A percentile compares a stretch with the other conserved stretches of the same genome.
These are phyloP conservation scores for Yarrowia sp. DNA, from an alignment of 805 yeast species.

Conservation along the genomic window DNA sequence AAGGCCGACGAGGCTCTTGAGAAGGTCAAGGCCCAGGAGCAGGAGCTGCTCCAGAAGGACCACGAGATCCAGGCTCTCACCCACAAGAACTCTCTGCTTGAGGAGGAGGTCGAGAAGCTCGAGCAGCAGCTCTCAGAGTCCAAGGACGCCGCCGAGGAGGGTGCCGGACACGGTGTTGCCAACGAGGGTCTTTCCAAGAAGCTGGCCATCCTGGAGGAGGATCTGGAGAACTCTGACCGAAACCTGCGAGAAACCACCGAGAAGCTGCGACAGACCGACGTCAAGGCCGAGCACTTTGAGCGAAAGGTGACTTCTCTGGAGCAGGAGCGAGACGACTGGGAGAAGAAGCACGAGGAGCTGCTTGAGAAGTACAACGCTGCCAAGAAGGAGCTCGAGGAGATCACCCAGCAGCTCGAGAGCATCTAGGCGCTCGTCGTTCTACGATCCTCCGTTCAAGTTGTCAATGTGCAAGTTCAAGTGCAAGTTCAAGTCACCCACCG, in stretches of 20 bases:
- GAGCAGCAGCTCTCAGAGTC: conserved; percentile 71
- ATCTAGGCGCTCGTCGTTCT: conserved; percentile 34
- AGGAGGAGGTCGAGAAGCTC: conserved; percentile 70
- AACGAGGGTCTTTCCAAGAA: conserved; percentile 90
- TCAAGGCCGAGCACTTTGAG: conserved; percentile 93
- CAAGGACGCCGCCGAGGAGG: conserved; percentile 86
- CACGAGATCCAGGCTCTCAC: conserved; percentile 90
- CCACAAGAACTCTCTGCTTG: conserved; percentile 87
- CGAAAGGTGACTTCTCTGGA: conserved; percentile 91
- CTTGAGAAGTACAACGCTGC: conserved; percentile 77
- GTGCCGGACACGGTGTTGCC: conserved; percentile 80
- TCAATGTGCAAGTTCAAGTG: background rate
- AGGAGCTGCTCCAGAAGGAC: conserved; percentile 87
- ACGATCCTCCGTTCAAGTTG: conserved; percentile 11
- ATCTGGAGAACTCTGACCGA: conserved; percentile 84
- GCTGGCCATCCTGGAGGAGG: conserved; percentile 83
- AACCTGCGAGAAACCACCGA: conserved; percentile 90
- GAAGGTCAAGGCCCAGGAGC: conserved; percentile 85
- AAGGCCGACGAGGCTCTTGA: conserved; percentile 83
- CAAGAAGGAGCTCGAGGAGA: conserved; percentile 92
- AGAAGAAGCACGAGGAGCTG: conserved; percentile 86
- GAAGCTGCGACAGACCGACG: conserved; percentile 90
- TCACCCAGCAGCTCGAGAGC: conserved; percentile 89
- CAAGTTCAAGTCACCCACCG: conserved; percentile 23
- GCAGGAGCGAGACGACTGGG: conserved; percentile 87